Evolutionary conservation across 805 yeast genomes (phyloP).

Genomic region (Kazachstania kunashirensis): DNA sequence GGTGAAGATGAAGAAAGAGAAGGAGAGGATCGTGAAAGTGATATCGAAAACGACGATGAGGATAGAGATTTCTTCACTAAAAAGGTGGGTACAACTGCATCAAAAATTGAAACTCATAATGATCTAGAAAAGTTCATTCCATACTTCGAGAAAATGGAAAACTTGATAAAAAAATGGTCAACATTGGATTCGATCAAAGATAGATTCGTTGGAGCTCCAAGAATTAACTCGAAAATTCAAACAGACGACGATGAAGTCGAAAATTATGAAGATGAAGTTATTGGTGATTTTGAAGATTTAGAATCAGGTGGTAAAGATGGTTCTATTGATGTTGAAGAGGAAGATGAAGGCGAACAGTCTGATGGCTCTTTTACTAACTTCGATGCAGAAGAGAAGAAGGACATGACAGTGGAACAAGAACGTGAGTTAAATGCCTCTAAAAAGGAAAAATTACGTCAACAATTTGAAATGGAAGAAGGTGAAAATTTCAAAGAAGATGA

Average conservation of each 20-base stretch:
- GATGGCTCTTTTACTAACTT: constrained; percentile 33
- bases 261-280: constrained; percentile 41
- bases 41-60: constrained; percentile 30
- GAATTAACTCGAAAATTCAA: constrained; percentile 24
- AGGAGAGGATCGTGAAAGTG: constrained; percentile 36
- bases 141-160: constrained; percentile 28
- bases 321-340: constrained; percentile 8
- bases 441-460: constrained; percentile 79
- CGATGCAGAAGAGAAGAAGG: constrained; percentile 33
- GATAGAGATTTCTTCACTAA: constrained; percentile 47
- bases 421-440: constrained; percentile 77
- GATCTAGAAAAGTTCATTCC: constrained; percentile 29
- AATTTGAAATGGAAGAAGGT: constrained; percentile 65
- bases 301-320: constrained; percentile 14
- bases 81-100: constrained; percentile 28
- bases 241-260: constrained; percentile 24
- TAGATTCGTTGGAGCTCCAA: constrained; percentile 26
- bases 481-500: constrained; percentile 70
- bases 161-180: constrained; percentile 25
- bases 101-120: constrained; percentile 9
- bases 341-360: constrained; percentile 27
- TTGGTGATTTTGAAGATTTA: constrained; percentile 50
- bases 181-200: constrained; percentile 22
- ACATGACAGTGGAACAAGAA: constrained; percentile 56
- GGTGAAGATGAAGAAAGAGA: constrained; percentile 39